Evolutionary conservation across 768 basidiomycete species (phyloP).

Genomic region (Hericium erinaceus): DNA sequence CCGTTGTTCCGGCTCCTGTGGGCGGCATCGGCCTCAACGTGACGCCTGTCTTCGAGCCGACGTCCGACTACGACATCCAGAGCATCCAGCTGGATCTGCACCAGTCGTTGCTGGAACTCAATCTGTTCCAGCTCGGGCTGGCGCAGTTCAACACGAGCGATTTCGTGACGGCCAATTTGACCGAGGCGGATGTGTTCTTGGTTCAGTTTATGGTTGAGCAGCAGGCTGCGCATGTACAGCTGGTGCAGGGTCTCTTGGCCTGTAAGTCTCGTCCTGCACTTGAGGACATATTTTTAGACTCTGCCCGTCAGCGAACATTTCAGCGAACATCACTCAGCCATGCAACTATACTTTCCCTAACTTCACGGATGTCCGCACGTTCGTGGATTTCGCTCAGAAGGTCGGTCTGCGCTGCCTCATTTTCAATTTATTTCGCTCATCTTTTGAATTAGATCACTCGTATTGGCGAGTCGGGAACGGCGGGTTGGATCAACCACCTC

Average conservation of each 20-base stretch:
- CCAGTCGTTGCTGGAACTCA: constrained; percentile 56
- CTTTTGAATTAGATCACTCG: constrained; percentile 29
- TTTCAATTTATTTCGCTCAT: background rate
- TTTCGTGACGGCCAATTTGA: constrained; percentile 45
- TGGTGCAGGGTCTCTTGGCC: constrained; percentile 43
- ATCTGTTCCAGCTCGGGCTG: constrained; percentile 49
- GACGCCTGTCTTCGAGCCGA: constrained; percentile 25
- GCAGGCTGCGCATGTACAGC: constrained; percentile 51
- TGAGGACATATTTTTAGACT: background rate
- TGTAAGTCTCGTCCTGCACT: constrained; percentile 18
- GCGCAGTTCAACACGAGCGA: constrained; percentile 43
- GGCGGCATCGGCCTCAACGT: constrained; percentile 21
- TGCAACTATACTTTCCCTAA: constrained; percentile 46
- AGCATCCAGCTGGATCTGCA: constrained; percentile 50
- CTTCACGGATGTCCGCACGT: constrained; percentile 47
- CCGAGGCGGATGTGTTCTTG: constrained; percentile 42
- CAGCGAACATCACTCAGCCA: constrained; percentile 35
- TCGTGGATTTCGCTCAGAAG: constrained; percentile 51
- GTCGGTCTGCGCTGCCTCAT: constrained; percentile 14
- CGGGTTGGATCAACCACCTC: constrained; percentile 58
- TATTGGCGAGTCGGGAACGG: constrained; percentile 50
- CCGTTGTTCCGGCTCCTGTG: constrained; percentile 10
- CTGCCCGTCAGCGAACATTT: constrained; percentile 19
- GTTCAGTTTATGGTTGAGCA: constrained; percentile 58
- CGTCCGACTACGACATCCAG: constrained; percentile 41